phyloP scores from a whole-genome alignment of 176 grass and related monocot genomes.

The Triticum monococcum region DNA sequence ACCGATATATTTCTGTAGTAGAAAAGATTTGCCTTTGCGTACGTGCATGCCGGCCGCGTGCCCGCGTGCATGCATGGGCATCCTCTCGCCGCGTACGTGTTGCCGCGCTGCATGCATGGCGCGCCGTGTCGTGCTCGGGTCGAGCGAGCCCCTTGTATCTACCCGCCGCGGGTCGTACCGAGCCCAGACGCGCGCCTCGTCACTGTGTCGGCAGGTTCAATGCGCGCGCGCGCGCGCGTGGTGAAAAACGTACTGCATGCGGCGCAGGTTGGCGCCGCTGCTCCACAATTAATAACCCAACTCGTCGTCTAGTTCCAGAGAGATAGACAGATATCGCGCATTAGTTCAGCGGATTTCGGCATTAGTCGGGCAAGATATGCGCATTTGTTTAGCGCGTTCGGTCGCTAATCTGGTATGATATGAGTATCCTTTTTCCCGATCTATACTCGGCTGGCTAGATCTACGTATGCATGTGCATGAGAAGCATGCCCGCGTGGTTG shows the following conservation, averaged over 20 bases:
- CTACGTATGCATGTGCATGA: background rate
- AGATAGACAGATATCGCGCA: background rate
- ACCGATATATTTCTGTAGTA: background rate
- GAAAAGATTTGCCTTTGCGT: background rate
- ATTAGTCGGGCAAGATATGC: background rate
- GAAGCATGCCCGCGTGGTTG: background rate
- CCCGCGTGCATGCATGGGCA: background rate
- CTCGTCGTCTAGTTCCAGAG: background rate
- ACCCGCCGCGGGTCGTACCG: background rate
- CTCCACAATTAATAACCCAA: background rate
- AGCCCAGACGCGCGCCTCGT: background rate
- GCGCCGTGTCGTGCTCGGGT: background rate
- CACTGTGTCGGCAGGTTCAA: background rate
- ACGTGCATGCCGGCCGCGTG: slow-evolving; percentile 20
- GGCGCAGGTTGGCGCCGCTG: background rate
- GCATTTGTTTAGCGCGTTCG: background rate
- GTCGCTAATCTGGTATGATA: background rate
- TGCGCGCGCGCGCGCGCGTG: background rate
- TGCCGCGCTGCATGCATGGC: slow-evolving; percentile 7
- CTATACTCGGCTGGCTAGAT: background rate
- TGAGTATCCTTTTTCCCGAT: background rate
- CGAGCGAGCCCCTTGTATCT: background rate
- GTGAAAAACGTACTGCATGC: background rate
- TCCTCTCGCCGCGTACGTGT: background rate
- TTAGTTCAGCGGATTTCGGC: background rate